A percentile compares a stretch with the other conserved stretches of the same genome.
phyloP scores from a whole-genome alignment of 2,329 filamentous ascomycete species.

The Calonectria honghensis region DNA sequence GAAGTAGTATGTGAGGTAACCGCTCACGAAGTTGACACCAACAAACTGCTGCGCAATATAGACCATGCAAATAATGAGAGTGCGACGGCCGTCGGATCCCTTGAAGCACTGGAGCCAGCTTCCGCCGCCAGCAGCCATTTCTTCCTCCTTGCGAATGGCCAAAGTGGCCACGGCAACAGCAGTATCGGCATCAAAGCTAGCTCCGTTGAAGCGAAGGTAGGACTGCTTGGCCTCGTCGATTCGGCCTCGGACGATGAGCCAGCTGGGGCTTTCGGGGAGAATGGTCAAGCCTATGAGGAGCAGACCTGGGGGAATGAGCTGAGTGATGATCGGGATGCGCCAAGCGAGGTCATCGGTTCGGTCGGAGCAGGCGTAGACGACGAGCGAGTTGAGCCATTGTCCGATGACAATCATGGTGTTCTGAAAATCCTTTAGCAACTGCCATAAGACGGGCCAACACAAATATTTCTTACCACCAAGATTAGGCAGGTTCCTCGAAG shows the following conservation, averaged over 20 bases:
- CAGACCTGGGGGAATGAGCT: slow-evolving; percentile 64
- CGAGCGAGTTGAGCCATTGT: slow-evolving; percentile 53
- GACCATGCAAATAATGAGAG: slow-evolving; percentile 56
- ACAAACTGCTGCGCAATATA: slow-evolving; percentile 56
- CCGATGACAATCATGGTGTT: slow-evolving; percentile 60
- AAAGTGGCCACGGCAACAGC: slow-evolving; percentile 45
- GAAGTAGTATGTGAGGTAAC: slow-evolving; percentile 54
- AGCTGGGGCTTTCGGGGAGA: slow-evolving; percentile 68
- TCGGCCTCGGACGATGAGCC: slow-evolving; percentile 63
- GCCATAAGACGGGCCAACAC: neutral
- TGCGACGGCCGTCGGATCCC: slow-evolving; percentile 51
- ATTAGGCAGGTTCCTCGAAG: slow-evolving; percentile 56
- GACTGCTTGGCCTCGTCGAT: slow-evolving; percentile 58
- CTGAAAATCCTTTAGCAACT: slow-evolving; percentile 14
- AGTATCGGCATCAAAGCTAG: slow-evolving; percentile 51
- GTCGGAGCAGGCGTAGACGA: slow-evolving; percentile 49
- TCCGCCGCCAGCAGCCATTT: slow-evolving; percentile 42
- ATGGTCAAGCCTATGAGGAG: slow-evolving; percentile 60
- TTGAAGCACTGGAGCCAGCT: slow-evolving; percentile 54
- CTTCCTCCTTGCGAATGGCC: slow-evolving; percentile 47
- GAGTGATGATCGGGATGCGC: slow-evolving; percentile 67
- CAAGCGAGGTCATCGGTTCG: slow-evolving; percentile 58
- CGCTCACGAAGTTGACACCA: slow-evolving; percentile 55
- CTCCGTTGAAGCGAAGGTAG: slow-evolving; percentile 52
- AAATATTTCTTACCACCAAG: slow-evolving; percentile 45